These are phyloP conservation scores for Yarrowia deformans DNA, from an alignment of 805 yeast species.

Conservation along the genomic window DNA sequence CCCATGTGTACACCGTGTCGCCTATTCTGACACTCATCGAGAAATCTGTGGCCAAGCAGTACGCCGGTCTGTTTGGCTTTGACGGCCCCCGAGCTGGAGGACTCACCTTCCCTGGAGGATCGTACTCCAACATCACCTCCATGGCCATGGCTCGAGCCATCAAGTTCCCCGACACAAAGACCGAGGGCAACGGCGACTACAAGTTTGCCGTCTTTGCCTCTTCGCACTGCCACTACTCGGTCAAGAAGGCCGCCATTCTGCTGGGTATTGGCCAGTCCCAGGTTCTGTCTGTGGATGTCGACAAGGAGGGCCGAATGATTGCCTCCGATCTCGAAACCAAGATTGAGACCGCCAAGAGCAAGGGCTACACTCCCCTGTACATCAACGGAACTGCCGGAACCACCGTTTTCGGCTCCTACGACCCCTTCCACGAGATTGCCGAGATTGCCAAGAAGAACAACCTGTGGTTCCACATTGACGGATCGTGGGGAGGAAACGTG, in stretches of 20 bases:
- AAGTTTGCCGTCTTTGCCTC: constrained; percentile 76
- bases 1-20: constrained; percentile 83
- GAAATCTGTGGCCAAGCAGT: constrained; percentile 67
- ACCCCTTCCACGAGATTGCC: constrained; percentile 65
- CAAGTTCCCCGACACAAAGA: constrained; percentile 72
- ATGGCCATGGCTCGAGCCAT: constrained; percentile 76
- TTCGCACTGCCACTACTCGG: constrained; percentile 77
- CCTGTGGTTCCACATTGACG: constrained; percentile 86
- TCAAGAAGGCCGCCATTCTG: constrained; percentile 80
- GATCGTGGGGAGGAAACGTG: constrained; percentile 91
- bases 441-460: constrained; percentile 60
- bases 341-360: constrained; percentile 55
- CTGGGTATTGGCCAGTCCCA: constrained; percentile 71
- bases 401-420: constrained; percentile 85
- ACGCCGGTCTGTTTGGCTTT: constrained; percentile 72
- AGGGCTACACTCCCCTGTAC: constrained; percentile 77
- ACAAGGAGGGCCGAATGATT: constrained; percentile 64
- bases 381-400: constrained; percentile 89
- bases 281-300: constrained; percentile 69
- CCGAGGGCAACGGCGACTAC: constrained; percentile 59
- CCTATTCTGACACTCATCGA: constrained; percentile 82
- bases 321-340: constrained; percentile 55
- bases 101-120: constrained; percentile 84
- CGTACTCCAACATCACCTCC: constrained; percentile 83
- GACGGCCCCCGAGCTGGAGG: constrained; percentile 70